Evolutionary conservation across 495 filamentous ascomycete species (phyloP).

Genomic region (Xylaria cubensis): DNA sequence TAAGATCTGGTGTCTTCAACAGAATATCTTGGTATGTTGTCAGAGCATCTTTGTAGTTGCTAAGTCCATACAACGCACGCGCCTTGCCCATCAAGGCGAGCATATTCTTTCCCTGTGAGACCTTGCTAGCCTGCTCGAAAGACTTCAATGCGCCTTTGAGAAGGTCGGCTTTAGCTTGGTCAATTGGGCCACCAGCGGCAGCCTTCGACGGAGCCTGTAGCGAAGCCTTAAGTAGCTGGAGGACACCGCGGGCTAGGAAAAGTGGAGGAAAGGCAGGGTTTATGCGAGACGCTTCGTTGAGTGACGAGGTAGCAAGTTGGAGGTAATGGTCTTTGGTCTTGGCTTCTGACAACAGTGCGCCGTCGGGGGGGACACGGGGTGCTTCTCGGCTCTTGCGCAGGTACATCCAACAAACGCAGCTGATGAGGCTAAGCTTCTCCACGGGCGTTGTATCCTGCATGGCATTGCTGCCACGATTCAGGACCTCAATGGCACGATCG

Average conservation of each 20-base stretch:
- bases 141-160: conserved; percentile 83
- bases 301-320: conserved; percentile 82
- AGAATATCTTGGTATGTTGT: conserved; percentile 86
- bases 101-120: conserved; percentile 84
- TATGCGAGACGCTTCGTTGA: conserved; percentile 94
- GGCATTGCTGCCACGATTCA: conserved; percentile 79
- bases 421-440: conserved; percentile 84
- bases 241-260: conserved; percentile 88
- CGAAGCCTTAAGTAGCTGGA: conserved; percentile 86
- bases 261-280: conserved; percentile 89
- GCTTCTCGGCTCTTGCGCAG: conserved; percentile 90
- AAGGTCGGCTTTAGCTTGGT: conserved; percentile 79
- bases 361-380: conserved; percentile 74
- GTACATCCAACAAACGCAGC: conserved; percentile 89
- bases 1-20: conserved; percentile 79
- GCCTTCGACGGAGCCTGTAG: conserved; percentile 77
- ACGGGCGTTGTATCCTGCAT: conserved; percentile 73
- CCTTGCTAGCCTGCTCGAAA: conserved; percentile 89
- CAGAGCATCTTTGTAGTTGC: conserved; percentile 80
- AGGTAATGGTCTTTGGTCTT: conserved; percentile 93
- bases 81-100: conserved; percentile 89
- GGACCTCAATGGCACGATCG: conserved; percentile 92
- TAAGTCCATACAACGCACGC: conserved; percentile 80
- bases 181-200: conserved; percentile 62
- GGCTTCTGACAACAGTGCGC: conserved; percentile 65